phyloP scores from a whole-genome alignment of 306 rosid genomes.

The Clitoria ternatea region DNA sequence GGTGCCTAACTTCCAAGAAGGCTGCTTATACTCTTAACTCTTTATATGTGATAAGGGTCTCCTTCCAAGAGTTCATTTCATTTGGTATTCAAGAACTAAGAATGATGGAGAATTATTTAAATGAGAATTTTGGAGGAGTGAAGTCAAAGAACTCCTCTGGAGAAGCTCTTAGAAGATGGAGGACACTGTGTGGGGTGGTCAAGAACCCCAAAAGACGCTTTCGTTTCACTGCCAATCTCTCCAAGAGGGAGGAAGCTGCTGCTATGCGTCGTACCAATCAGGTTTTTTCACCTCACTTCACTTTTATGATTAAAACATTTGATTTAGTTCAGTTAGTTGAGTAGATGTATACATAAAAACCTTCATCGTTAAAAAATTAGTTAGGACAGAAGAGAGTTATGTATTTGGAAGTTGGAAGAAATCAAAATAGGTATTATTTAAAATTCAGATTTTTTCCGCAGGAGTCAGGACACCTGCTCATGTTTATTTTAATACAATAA shows the following conservation, averaged over 20 bases:
- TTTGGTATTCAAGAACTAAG: background rate
- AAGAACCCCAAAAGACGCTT: constrained; percentile 76
- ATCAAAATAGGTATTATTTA: too few relatives aligned
- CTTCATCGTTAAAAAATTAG: too few relatives aligned
- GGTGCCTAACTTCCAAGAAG: background rate
- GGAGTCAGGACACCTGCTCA: too few relatives aligned
- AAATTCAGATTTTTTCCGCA: too few relatives aligned
- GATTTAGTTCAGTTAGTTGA: too few relatives aligned
- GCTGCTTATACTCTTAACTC: background rate
- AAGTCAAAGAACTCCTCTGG: constrained; percentile 61
- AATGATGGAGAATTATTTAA: constrained; percentile 52
- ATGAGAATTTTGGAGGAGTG: constrained; percentile 60
- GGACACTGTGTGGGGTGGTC: constrained; percentile 56
- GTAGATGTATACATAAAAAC: too few relatives aligned
- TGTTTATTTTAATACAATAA: too few relatives aligned
- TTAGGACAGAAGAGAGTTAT: too few relatives aligned
- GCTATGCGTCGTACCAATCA: constrained; percentile 79
- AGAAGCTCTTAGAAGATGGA: constrained; percentile 75
- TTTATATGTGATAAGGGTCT: too few relatives aligned
- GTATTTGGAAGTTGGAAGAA: too few relatives aligned
- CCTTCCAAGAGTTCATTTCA: too few relatives aligned
- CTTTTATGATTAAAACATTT: too few relatives aligned
- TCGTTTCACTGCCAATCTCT: constrained; percentile 87
- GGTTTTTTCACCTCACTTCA: constrained; percentile 27
- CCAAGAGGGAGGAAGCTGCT: constrained; percentile 65